phyloP scores from a whole-genome alignment of 345 rosid species.

The Anacardium occidentale region DNA sequence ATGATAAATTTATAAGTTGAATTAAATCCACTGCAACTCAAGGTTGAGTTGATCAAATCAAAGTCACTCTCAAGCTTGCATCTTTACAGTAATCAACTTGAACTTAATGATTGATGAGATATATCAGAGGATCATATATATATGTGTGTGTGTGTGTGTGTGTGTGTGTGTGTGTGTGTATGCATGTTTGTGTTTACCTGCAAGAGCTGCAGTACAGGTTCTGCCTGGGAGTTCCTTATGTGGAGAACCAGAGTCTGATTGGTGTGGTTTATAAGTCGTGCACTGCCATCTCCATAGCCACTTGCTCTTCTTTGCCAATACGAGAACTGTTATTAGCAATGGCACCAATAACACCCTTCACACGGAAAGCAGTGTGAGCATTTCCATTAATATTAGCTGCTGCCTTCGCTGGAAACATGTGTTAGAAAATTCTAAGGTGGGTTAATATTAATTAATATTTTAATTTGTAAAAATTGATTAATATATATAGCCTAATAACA shows the following conservation, averaged over 20 bases:
- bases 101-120: too few species aligned
- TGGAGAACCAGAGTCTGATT: conserved; percentile 1
- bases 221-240: not conserved
- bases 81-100: not conserved
- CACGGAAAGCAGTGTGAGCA: not conserved
- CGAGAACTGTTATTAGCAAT: conserved; percentile 5
- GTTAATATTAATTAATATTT: too few species aligned
- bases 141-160: too few species aligned
- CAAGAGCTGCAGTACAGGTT: conserved; percentile 11
- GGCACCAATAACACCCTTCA: conserved; percentile 6
- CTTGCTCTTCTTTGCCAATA: conserved; percentile 13
- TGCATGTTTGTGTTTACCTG: too few species aligned
- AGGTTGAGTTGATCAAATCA: too few species aligned
- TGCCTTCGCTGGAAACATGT: not conserved
- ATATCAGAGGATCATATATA: not conserved
- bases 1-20: not conserved
- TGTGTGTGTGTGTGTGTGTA: too few species aligned
- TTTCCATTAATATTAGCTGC: not conserved
- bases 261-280: not conserved
- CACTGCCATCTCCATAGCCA: conserved; percentile 8
- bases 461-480: too few species aligned
- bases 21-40: too few species aligned
- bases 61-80: too few species aligned
- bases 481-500: too few species aligned
- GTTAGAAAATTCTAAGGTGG: too few species aligned